These are phyloP conservation scores for Bjerkandera adusta DNA, from an alignment of 1,284 basidiomycete genomes.

Conservation along the genomic window DNA sequence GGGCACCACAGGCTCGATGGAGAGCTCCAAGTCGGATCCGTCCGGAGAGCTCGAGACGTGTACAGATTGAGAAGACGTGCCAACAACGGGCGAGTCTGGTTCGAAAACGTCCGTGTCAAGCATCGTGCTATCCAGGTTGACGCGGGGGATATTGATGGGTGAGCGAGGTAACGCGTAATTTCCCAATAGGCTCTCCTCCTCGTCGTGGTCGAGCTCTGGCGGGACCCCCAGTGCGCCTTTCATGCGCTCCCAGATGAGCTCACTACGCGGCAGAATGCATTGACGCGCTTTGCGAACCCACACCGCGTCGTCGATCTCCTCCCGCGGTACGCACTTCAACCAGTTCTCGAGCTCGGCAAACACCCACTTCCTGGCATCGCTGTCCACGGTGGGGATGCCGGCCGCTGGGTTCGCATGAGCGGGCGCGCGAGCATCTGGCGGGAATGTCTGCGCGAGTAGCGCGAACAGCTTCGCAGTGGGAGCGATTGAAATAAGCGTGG, in stretches of 20 bases:
- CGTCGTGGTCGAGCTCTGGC: constrained; percentile 65
- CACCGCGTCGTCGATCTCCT: constrained; percentile 52
- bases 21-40: constrained; percentile 14
- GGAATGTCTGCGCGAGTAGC: constrained; percentile 68
- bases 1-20: constrained; percentile 10
- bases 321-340: constrained; percentile 58
- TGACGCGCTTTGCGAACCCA: constrained; percentile 66
- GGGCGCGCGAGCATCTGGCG: constrained; percentile 27
- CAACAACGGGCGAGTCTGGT: constrained; percentile 21
- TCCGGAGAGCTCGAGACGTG: constrained; percentile 8
- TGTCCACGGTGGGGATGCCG: constrained; percentile 28
- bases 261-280: constrained; percentile 67
- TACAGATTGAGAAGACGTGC: constrained; percentile 1
- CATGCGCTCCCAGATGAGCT: constrained; percentile 80
- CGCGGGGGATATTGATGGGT: constrained; percentile 7
- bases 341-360: constrained; percentile 57
- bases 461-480: constrained; percentile 68
- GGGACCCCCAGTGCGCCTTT: constrained; percentile 78
- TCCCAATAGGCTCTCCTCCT: constrained; percentile 15
- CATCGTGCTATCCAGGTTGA: constrained; percentile 2
- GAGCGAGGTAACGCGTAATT: constrained; percentile 4
- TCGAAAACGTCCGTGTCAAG: constrained; percentile 18
- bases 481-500: constrained; percentile 53
- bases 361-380: constrained; percentile 55
- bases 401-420: constrained; percentile 23